Base-by-base conservation (phyloP, 331 rosid species). In the Prunus yedoensis region DNA sequence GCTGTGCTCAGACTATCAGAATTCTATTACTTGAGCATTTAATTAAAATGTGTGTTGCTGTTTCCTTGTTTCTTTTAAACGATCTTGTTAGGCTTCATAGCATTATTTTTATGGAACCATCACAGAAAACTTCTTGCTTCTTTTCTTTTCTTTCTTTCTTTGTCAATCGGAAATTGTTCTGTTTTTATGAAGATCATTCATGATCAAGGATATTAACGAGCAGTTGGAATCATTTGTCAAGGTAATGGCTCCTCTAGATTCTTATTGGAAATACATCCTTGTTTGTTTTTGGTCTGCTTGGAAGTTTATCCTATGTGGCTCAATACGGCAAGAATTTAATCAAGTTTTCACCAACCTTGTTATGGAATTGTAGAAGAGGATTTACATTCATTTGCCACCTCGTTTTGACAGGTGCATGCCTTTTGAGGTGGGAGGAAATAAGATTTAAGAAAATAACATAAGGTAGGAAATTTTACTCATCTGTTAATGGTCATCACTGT, bases 171-270 rank as follows among this genome's bases (percentile, higher is more conserved):
- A 63, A 11, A 13, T 32, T 63, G 23, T 32, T 30, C 46, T 30
- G 46, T 62, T 15, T 62, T 15, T 62, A 6, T 27, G 62, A 5
- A 57, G 62, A 59, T 62, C 30, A 43, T 43, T 30, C 67, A 62
- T 64, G 68, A 35, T 64, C 50, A 64, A 32, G 68, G 69, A 18
- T 65, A 21, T 65, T 65, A 10, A 65, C 21, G 50, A 38, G 69
- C 38, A 71, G 23, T 43, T 56, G 75, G 53, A 71, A 25, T 71
- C 52, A 35, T 38, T 58, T 14, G 52, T 56, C 65, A 56, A 18
- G 45, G 35, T 35, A 71, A 38, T 11, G 7, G 10, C 57, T 52
- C 7, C 63, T 21, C 2, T 13, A 20, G 38, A 16, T 54, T 20
- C 65, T 11, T 5, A 20, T 1, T 54, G 35, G 47, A 56, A 5